Evolutionary conservation across 2,329 filamentous ascomycete species (phyloP).

Genomic region (Nemania sp.): DNA sequence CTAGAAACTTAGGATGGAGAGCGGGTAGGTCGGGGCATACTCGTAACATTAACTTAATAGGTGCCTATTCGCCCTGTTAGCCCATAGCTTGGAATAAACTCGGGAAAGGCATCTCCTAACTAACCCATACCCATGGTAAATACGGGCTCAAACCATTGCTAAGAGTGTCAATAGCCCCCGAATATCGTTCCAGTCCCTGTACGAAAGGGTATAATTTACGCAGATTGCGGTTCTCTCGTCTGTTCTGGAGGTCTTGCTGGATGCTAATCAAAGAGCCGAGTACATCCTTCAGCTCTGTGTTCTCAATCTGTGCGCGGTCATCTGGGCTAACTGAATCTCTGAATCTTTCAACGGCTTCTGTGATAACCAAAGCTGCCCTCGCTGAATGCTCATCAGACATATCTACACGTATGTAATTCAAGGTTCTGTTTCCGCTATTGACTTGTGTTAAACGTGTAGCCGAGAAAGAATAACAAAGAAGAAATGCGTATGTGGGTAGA

Average conservation of each 20-base stretch:
- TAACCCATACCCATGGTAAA: slow-evolving; percentile 25
- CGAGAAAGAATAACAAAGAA: too few relatives aligned
- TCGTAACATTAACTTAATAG: slow-evolving; percentile 25
- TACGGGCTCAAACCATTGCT: slow-evolving; percentile 23
- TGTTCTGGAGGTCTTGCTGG: slow-evolving; percentile 19
- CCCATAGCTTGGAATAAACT: not conserved
- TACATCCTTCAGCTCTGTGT: slow-evolving; percentile 21
- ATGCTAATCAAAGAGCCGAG: slow-evolving; percentile 8
- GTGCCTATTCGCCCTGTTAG: slow-evolving; percentile 17
- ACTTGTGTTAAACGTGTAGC: too few relatives aligned
- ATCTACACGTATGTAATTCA: not conserved
- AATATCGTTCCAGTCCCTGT: slow-evolving; percentile 16
- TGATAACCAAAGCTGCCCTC: slow-evolving; percentile 11
- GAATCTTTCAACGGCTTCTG: slow-evolving; percentile 16
- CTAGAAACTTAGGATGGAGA: not conserved
- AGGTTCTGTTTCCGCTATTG: not conserved
- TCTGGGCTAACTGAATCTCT: slow-evolving; percentile 14
- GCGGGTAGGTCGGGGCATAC: slow-evolving; percentile 3
- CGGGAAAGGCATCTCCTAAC: not conserved
- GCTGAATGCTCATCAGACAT: slow-evolving; percentile 3
- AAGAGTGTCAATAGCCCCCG: slow-evolving; percentile 17
- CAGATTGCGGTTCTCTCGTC: slow-evolving; percentile 22
- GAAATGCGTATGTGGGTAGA: too few relatives aligned
- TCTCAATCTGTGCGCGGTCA: slow-evolving; percentile 14
- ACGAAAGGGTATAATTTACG: slow-evolving; percentile 20